These are phyloP conservation scores for Chytriomyces sp. DNA, from an alignment of 192 early-diverging fungal species.

Conservation along the genomic window DNA sequence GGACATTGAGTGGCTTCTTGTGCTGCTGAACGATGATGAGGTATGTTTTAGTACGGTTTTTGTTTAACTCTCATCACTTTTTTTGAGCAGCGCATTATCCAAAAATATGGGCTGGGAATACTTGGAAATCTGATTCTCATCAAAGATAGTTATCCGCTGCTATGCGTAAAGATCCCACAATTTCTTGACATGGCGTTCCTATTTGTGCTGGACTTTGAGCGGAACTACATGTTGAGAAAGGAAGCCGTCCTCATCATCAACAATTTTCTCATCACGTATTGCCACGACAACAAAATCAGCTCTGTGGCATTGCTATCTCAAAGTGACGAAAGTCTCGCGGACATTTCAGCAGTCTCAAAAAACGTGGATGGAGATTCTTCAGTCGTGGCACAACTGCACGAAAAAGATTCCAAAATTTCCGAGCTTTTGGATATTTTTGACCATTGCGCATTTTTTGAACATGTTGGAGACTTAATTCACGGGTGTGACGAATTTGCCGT, in stretches of 20 bases:
- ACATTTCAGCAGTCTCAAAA: not conserved
- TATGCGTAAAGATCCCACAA: slow-evolving; percentile 39
- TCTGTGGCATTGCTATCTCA: slow-evolving; percentile 4
- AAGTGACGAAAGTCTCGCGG: slow-evolving; percentile 25
- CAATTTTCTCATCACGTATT: slow-evolving; percentile 48
- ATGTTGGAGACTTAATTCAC: not conserved
- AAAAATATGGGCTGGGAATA: slow-evolving; percentile 50
- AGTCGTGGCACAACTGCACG: not conserved
- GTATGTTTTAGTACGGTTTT: not conserved
- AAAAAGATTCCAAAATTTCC: not conserved
- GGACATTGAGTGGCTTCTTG: slow-evolving; percentile 45
- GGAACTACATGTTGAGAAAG: slow-evolving; percentile 35
- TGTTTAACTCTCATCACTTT: not conserved
- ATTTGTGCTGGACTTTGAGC: slow-evolving; percentile 29
- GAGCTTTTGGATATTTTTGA: slow-evolving; percentile 22
- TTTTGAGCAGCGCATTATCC: slow-evolving; percentile 13
- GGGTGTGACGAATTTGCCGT: slow-evolving; percentile 20
- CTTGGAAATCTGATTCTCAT: slow-evolving; percentile 47
- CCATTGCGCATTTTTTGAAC: slow-evolving; percentile 49
- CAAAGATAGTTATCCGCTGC: slow-evolving; percentile 33
- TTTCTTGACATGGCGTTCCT: slow-evolving; percentile 48
- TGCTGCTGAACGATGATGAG: slow-evolving; percentile 46
- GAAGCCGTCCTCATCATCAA: slow-evolving; percentile 45
- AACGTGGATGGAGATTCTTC: not conserved
- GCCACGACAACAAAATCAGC: slow-evolving; percentile 33